phyloP scores from a whole-genome alignment of 352 stramenopile genomes.

The Globisporangium megalacanthum region DNA sequence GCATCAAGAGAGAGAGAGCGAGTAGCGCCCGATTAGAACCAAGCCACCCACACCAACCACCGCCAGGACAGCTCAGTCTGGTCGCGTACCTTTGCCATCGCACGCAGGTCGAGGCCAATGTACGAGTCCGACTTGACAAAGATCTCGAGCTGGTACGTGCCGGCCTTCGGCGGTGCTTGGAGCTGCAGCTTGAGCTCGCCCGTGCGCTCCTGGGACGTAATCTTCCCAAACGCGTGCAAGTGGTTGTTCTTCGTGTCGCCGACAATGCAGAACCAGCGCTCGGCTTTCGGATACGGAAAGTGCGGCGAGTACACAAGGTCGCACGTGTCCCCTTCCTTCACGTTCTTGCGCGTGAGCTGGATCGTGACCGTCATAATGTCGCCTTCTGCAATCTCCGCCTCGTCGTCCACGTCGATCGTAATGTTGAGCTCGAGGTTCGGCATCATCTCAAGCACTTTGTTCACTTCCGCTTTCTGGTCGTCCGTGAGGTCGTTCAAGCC shows the following conservation, averaged over 20 bases:
- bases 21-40: slow-evolving; percentile 3
- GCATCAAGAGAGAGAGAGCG: slow-evolving; percentile 15
- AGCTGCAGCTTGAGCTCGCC: slow-evolving; percentile 94
- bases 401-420: slow-evolving; percentile 87
- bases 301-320: slow-evolving; percentile 94
- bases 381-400: slow-evolving; percentile 96
- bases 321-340: slow-evolving; percentile 92
- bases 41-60: not conserved
- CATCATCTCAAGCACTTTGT: slow-evolving; percentile 91
- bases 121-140: slow-evolving; percentile 98
- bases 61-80: not conserved
- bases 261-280: slow-evolving; percentile 97
- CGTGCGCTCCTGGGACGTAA: slow-evolving; percentile 87
- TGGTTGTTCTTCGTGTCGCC: slow-evolving; percentile 92
- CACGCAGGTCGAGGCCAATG: slow-evolving; percentile 93
- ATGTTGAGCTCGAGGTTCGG: slow-evolving; percentile 92
- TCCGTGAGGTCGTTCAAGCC: slow-evolving; percentile 89
- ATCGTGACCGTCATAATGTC: slow-evolving; percentile 98
- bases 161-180: slow-evolving; percentile 91
- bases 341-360: slow-evolving; percentile 95
- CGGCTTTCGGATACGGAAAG: slow-evolving; percentile 94
- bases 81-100: slow-evolving; percentile 76
- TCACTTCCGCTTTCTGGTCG: slow-evolving; percentile 91
- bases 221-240: slow-evolving; percentile 95
- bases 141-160: slow-evolving; percentile 96